phyloP scores from a whole-genome alignment of 495 filamentous ascomycete species.

The Aspergillus kassunensis region DNA sequence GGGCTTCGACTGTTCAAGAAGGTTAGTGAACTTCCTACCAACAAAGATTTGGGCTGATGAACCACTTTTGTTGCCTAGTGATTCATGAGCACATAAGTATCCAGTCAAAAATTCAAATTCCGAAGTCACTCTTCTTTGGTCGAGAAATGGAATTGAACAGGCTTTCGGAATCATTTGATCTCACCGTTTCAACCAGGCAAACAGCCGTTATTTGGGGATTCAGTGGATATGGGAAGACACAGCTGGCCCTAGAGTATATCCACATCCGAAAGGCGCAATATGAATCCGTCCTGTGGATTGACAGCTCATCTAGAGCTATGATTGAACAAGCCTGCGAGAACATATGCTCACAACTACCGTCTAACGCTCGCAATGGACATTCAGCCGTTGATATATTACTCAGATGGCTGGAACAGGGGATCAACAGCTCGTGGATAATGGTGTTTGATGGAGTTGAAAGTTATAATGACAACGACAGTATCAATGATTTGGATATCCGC shows the following conservation, averaged over 20 bases:
- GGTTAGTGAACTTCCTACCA: neutral
- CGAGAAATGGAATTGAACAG: neutral
- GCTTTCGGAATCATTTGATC: neutral
- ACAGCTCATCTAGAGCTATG: neutral
- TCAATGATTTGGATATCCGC: neutral
- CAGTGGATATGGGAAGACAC: conserved; percentile 10
- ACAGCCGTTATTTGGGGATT: neutral
- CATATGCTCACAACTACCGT: neutral
- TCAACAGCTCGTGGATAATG: neutral
- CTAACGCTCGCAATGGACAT: neutral
- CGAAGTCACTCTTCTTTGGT: conserved; percentile 1
- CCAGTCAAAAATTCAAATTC: neutral
- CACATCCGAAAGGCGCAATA: neutral
- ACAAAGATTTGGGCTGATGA: neutral
- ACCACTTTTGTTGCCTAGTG: neutral
- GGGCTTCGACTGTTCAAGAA: too few species aligned
- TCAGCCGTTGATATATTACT: neutral
- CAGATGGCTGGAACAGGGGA: neutral
- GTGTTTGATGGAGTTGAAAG: conserved; percentile 5
- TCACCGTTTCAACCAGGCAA: neutral
- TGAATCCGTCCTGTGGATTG: neutral
- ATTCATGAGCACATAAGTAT: neutral
- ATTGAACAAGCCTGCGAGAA: neutral
- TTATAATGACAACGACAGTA: neutral
- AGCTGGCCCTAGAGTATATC: neutral